A percentile compares a stretch with the other conserved stretches of the same genome.
Conservation (phyloP, 352 stramenopile species). For the Pythium oligandrum region DNA sequence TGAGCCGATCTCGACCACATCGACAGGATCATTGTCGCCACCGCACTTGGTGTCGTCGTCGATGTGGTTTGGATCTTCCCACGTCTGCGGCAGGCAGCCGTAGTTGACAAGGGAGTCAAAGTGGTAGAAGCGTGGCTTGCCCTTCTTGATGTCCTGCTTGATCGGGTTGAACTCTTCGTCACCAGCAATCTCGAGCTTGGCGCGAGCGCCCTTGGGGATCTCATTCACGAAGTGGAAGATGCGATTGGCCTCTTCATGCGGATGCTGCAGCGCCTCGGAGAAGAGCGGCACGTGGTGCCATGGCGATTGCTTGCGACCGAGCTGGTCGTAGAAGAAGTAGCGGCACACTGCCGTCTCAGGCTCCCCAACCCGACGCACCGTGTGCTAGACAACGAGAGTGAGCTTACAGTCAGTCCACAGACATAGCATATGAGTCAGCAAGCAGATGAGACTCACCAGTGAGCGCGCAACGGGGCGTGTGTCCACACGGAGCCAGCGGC, state of each 20-base stretch:
- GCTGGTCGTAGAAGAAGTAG: constrained; percentile 78
- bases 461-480: no score
- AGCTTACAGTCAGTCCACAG: no score
- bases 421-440: background rate
- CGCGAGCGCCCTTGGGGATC: constrained; percentile 84
- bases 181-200: constrained; percentile 94
- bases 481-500: constrained; percentile 1
- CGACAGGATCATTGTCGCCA: constrained; percentile 98
- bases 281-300: constrained; percentile 93
- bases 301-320: constrained; percentile 78
- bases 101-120: constrained; percentile 94
- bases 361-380: constrained; percentile 53
- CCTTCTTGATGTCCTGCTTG: constrained; percentile 98
- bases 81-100: constrained; percentile 98
- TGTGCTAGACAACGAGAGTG: constrained; percentile 36
- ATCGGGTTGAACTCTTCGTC: constrained; percentile 92
- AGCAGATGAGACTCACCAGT: background rate
- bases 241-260: constrained; percentile 26
- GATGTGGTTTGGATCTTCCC: constrained; percentile 97
- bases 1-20: constrained; percentile 98
- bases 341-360: constrained; percentile 66
- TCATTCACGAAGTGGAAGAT: constrained; percentile 94
- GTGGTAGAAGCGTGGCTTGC: constrained; percentile 89
- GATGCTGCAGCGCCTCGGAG: constrained; percentile 26
- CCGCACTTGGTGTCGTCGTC: constrained; percentile 89